Percentiles rank a stretch among this genome's conserved stretches.
Evolutionary conservation across 1,284 basidiomycete genomes (phyloP).

Genomic region (Bjerkandera adusta): DNA sequence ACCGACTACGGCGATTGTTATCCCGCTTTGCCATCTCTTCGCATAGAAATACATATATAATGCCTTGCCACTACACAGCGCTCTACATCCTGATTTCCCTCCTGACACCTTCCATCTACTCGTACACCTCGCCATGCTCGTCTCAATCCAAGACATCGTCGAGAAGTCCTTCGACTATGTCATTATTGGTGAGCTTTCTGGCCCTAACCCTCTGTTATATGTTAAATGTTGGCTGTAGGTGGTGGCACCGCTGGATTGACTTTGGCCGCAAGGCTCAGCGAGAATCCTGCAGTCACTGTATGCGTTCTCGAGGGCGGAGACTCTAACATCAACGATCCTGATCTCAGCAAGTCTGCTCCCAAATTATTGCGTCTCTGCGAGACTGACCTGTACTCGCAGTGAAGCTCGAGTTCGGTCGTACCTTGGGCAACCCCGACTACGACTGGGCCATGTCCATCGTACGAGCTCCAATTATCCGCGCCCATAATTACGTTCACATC

Average conservation of each 20-base stretch:
- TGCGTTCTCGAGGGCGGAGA: conserved; percentile 34
- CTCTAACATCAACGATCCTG: conserved; percentile 24
- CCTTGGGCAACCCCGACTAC: conserved; percentile 25
- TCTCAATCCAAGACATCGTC: no score
- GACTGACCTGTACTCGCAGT: conserved; percentile 21
- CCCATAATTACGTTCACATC: background rate
- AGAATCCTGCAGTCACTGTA: conserved; percentile 37
- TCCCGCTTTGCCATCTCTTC: no score
- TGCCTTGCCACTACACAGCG: no score
- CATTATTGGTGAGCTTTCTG: conserved; percentile 23
- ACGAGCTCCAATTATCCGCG: no score
- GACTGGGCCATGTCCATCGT: conserved; percentile 28
- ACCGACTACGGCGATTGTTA: no score
- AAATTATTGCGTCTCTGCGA: background rate
- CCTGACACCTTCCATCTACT: no score
- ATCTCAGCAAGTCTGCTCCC: conserved; percentile 22
- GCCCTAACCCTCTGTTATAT: no score
- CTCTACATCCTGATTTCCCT: no score
- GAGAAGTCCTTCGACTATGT: conserved; percentile 30
- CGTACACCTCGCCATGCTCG: no score
- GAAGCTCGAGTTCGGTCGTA: conserved; percentile 24
- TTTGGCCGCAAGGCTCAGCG: conserved; percentile 44
- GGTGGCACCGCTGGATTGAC: conserved; percentile 41
- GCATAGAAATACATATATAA: no score
- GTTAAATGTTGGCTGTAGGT: conserved; percentile 7